Conservation (phyloP, 1,284 basidiomycete species). For the Pyrrhoderma noxium region DNA sequence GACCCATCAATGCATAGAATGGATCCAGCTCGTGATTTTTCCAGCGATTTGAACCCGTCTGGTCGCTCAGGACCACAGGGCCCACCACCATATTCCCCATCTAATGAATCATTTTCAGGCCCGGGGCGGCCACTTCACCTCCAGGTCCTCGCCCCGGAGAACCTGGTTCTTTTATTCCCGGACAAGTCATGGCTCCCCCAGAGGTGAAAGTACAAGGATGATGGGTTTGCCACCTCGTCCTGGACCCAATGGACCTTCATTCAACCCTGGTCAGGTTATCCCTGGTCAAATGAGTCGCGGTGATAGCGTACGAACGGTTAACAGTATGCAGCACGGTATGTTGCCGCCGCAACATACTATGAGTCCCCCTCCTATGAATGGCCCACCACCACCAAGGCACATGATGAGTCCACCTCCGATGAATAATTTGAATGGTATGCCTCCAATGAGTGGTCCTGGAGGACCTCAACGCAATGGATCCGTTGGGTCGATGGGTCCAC, state of each 20-base stretch:
- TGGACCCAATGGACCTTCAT: conserved; percentile 8
- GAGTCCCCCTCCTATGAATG: conserved; percentile 8
- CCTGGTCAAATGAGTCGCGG: conserved; percentile 33
- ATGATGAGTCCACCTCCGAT: conserved; percentile 14
- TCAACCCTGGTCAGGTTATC: conserved; percentile 31
- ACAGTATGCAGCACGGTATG: conserved; percentile 16
- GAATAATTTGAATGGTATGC: conserved; percentile 5
- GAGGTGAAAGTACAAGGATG: conserved; percentile 15
- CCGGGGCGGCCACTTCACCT: not conserved
- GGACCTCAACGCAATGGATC: conserved; percentile 6
- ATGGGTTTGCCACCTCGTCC: conserved; percentile 6
- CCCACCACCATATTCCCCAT: conserved; percentile 12
- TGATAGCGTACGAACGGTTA: conserved; percentile 31
- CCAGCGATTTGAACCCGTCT: not conserved
- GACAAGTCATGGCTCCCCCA: conserved; percentile 25
- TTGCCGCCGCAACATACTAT: conserved; percentile 10
- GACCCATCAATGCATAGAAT: conserved; percentile 18
- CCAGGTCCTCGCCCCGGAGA: conserved; percentile 7
- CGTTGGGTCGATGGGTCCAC: conserved; percentile 2
- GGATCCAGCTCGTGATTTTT: conserved; percentile 6
- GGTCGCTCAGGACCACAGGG: not conserved
- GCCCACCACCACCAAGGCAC: conserved; percentile 8
- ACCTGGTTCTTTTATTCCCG: conserved; percentile 18
- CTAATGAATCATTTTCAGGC: not conserved
- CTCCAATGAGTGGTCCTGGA: not conserved